These are phyloP conservation scores for Mortierella sp. DNA, from an alignment of 371 early-diverging fungal species.

Conservation along the genomic window DNA sequence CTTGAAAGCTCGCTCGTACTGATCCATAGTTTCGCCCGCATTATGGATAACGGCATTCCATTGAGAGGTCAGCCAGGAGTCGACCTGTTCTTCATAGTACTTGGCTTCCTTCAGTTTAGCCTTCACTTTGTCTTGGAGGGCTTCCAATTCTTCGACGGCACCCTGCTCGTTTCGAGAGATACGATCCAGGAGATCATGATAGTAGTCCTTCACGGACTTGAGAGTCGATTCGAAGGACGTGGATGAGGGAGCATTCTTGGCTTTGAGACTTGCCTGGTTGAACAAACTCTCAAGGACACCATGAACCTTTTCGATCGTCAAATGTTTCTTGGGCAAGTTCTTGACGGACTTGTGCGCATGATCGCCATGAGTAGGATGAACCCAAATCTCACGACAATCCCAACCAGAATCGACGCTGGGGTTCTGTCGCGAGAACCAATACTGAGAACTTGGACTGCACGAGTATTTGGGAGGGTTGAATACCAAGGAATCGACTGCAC, in stretches of 20 bases:
- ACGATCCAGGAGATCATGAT: constrained; percentile 20
- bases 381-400: constrained; percentile 54
- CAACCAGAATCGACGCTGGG: constrained; percentile 10
- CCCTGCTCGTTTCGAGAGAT: constrained; percentile 28
- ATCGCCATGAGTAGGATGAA: constrained; percentile 33
- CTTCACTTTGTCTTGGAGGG: constrained; percentile 37
- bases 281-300: constrained; percentile 20
- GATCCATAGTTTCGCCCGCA: constrained; percentile 38
- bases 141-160: constrained; percentile 37
- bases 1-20: constrained; percentile 40
- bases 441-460: constrained; percentile 42
- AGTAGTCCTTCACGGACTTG: constrained; percentile 33
- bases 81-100: constrained; percentile 50
- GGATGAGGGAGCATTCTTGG: constrained; percentile 30
- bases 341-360: constrained; percentile 28
- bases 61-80: constrained; percentile 45
- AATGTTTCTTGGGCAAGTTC: constrained; percentile 39
- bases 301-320: constrained; percentile 35
- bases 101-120: constrained; percentile 45
- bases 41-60: constrained; percentile 46
- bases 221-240: constrained; percentile 34
- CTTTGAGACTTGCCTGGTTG: constrained; percentile 29
- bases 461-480: constrained; percentile 52
- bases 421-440: constrained; percentile 44
- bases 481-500: constrained; percentile 38